phyloP scores from a whole-genome alignment of 768 basidiomycete genomes.

The Suillus placidus region DNA sequence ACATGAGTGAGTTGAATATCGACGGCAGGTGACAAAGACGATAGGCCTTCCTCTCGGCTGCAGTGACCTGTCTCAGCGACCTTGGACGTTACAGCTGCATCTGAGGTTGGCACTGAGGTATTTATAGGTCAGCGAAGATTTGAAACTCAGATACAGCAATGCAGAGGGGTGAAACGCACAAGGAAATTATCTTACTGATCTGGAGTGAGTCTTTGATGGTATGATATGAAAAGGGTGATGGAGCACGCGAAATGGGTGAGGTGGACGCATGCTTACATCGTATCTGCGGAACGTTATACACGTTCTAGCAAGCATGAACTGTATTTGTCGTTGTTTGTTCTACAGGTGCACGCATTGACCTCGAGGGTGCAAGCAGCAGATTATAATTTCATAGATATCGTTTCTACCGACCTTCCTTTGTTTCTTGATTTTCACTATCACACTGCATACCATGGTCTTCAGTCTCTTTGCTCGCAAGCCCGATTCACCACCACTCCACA shows the following conservation, averaged over 20 bases:
- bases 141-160: background rate
- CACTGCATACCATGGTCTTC: slow-evolving; percentile 39
- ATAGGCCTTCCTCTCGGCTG: background rate
- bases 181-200: too few species aligned
- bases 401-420: slow-evolving; percentile 4
- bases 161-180: too few species aligned
- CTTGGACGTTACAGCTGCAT: background rate
- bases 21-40: background rate
- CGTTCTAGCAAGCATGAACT: too few species aligned
- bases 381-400: slow-evolving; percentile 5
- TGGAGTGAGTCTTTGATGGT: too few species aligned
- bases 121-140: background rate
- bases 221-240: too few species aligned
- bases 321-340: background rate
- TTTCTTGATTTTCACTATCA: background rate
- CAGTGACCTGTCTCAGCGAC: background rate
- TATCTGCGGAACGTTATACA: too few species aligned
- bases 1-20: background rate
- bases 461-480: slow-evolving; percentile 43
- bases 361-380: background rate
- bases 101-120: background rate
- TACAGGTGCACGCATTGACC: background rate
- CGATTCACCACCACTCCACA: slow-evolving; percentile 39
- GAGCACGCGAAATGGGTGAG: too few species aligned
- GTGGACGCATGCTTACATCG: background rate